Evolutionary conservation across 2,329 filamentous ascomycete species (phyloP).

Genomic region (Aspergillus fumigatiaffinis): DNA sequence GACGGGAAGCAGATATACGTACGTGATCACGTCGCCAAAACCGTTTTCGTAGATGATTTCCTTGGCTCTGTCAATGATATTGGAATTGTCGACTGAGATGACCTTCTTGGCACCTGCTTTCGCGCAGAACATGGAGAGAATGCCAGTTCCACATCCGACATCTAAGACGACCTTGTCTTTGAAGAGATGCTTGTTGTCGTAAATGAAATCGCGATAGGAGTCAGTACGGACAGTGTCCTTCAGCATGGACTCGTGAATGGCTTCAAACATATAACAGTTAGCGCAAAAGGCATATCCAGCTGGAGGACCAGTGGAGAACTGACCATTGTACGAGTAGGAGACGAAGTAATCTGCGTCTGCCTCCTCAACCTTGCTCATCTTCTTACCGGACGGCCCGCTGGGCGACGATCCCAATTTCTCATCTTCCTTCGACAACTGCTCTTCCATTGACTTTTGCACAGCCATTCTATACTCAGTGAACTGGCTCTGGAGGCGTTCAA

Average conservation of each 20-base stretch:
- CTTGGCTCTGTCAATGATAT: conserved; percentile 80
- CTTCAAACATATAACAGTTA: conserved; percentile 38
- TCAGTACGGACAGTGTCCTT: conserved; percentile 86
- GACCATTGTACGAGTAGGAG: conserved; percentile 66
- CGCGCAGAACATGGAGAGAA: conserved; percentile 91
- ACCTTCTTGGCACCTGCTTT: conserved; percentile 82
- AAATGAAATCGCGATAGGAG: conserved; percentile 91
- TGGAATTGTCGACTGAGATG: conserved; percentile 87
- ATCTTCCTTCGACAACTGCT: conserved; percentile 59
- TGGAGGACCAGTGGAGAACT: conserved; percentile 14
- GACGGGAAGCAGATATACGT: conserved; percentile 13
- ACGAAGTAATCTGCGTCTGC: conserved; percentile 61
- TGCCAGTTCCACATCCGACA: conserved; percentile 81
- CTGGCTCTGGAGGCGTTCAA: conserved; percentile 57
- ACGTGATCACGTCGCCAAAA: conserved; percentile 67
- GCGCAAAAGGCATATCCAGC: not conserved
- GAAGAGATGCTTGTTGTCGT: conserved; percentile 84
- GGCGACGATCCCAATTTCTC: conserved; percentile 31
- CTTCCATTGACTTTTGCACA: conserved; percentile 63
- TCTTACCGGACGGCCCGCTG: conserved; percentile 25
- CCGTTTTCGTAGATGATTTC: conserved; percentile 82
- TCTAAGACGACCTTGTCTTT: conserved; percentile 83
- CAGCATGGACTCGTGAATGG: conserved; percentile 94
- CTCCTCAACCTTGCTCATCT: conserved; percentile 40
- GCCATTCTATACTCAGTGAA: conserved; percentile 63